Evolutionary conservation across 2,329 filamentous ascomycete species (phyloP), one percentile per base, ranked within the genome.

Genomic region (Trichoderma lentiforme): DNA sequence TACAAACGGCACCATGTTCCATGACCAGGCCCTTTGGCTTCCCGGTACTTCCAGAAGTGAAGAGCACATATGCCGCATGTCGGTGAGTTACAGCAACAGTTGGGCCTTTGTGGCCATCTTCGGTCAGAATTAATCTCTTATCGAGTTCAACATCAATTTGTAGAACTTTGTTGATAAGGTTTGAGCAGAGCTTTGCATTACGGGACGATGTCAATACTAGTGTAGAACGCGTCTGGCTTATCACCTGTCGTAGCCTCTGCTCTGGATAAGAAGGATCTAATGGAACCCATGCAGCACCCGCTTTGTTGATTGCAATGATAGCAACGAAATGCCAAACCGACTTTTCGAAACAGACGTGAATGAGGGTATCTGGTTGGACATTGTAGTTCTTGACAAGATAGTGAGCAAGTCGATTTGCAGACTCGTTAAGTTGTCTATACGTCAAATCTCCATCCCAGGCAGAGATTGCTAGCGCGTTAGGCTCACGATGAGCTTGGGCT

Each of bases 251-350:
- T 15, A 66, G 39, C 1, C 73, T 65, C 30, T 73, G 58, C 8
- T 47, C 32, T 32, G 73, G 73, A 26, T 74, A 70, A 2, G 70
- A 70, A 7, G 72, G 71, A 24, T 73, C 74, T 6, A 76, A 72
- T 18, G 71, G 73, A n/a, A 75, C 75, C 28, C 72, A 75, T 15
- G 70, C 72, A 21, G 64, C 75, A n/a, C 75, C 75, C 15, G 74
- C 75, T 26, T 74, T 72, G 21, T 71, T 71, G 5, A 71, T 62
- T 4, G 70, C 70, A 34, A 61, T 9, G 28, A 71, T 68, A 30
- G 70, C 53, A 15, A 68, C 21, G 14, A 71, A 64, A 24, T 60
- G 26, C 70, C 62, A 68, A 15, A 43, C 24, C 5, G 70, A 71
- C 21, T 71, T 71, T 21, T 71, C 70, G 8, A 71, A 68, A 34